Evolutionary conservation across 164 flowering plant genomes (phyloP), one percentile per base, ranked within the genome.

Genomic region (Nelumbo lutea): DNA sequence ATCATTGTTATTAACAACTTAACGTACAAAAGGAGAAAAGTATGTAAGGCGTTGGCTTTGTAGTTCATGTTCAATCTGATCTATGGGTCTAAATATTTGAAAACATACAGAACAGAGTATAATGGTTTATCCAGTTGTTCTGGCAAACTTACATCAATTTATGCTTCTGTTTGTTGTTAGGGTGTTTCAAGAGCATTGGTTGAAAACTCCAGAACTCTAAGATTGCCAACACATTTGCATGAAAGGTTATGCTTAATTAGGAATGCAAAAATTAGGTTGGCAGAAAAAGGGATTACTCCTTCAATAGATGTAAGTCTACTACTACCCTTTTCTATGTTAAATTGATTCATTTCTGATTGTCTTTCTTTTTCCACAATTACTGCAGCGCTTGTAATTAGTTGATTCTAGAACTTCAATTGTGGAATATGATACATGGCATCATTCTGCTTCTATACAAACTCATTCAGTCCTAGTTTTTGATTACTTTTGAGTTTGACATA

Each of bases 101-200:
- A 27, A 27, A 27, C 27, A 27, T 27, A 27, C 27, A 27, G 27
- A 27, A 27, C 27, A 27, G 27, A 27, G 27, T 27, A 27, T 27
- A 46, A 60, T 59, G 62, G 38, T 27, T 69, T 62, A 43, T 13
- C 50, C 52, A 9, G 63, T 64, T n/a, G 27, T 62, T 61, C 41
- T 53, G 4, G 39, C 48, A 59, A n/a, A 39, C 63, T 70, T 41
- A 64, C 57, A 15, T 61, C 13, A 39, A 6, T n/a, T 6, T 41
- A 69, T 62, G 63, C 59, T 42, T 68, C 47, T 63, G 58, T n/a
- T 66, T 67, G 52, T 69, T 68, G 38, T 8, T 87, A 94, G 98
- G 98, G 98, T 72, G 97, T 94, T 77, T 84, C 96, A 52, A 85
- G 88, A 78, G 91, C 93, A 61, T 68, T 91, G 65, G 82, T 86